phyloP scores from a whole-genome alignment of 306 rosid genomes.

The Cucurbita maxima region DNA sequence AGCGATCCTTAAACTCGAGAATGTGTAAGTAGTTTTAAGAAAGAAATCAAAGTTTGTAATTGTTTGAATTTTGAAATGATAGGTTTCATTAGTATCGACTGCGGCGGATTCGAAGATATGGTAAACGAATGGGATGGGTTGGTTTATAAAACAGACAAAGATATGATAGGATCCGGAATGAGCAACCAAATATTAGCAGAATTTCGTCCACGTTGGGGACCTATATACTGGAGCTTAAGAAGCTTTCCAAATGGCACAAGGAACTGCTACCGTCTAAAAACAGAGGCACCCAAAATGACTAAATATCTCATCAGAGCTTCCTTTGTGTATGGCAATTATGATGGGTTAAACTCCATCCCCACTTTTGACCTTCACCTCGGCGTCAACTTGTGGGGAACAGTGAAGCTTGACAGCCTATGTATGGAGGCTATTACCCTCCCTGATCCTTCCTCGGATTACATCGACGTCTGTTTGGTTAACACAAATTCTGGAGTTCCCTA shows the following conservation, averaged over 20 bases:
- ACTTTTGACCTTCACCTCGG: constrained; percentile 22
- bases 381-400: background rate
- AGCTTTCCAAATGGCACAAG: background rate
- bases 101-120: background rate
- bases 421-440: no score
- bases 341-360: constrained; percentile 1
- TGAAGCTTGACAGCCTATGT: no score
- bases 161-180: constrained; percentile 3
- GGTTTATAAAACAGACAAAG: constrained; percentile 9
- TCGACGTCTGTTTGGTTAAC: constrained; percentile 22
- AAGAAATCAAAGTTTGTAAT: no score
- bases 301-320: constrained; percentile 20
- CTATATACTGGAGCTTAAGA: background rate
- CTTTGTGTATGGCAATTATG: constrained; percentile 24
- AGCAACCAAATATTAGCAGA: background rate
- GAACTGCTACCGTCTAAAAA: background rate
- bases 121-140: background rate
- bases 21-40: no score
- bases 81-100: constrained; percentile 23
- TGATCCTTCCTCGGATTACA: no score
- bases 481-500: constrained; percentile 20
- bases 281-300: background rate
- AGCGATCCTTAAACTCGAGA: no score
- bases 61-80: no score
- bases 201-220: no score